Percentiles rank a stretch among this genome's conserved stretches.
These are phyloP conservation scores for Tricholoma bakamatsutake DNA, from an alignment of 768 basidiomycete species.

Conservation along the genomic window DNA sequence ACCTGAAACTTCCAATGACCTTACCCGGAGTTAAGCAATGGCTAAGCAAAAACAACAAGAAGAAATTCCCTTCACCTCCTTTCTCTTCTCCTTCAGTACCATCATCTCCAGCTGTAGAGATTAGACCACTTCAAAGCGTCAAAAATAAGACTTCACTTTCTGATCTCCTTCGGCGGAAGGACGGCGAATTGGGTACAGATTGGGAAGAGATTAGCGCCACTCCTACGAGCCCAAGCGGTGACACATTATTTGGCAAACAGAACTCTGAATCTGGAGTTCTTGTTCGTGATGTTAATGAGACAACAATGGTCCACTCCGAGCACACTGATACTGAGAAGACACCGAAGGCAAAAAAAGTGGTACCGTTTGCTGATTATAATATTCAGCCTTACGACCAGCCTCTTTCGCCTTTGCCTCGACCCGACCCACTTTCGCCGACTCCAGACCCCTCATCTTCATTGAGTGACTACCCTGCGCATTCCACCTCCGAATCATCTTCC, in stretches of 20 bases:
- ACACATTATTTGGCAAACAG: constrained; percentile 22
- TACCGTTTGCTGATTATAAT: constrained; percentile 21
- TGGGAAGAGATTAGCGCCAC: constrained; percentile 61
- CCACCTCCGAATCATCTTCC: constrained; percentile 70
- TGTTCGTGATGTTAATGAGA: constrained; percentile 10
- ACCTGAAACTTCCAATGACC: constrained; percentile 59
- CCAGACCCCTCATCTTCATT: constrained; percentile 76
- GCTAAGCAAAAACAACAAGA: constrained; percentile 62
- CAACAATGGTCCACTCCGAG: constrained; percentile 15
- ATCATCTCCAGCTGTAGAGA: constrained; percentile 21
- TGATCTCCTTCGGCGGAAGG: constrained; percentile 59
- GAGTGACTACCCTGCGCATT: constrained; percentile 62
- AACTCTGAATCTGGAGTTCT: constrained; percentile 11
- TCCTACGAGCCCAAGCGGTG: constrained; percentile 41
- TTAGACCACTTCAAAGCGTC: constrained; percentile 30
- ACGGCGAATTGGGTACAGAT: constrained; percentile 49
- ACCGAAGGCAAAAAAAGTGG: constrained; percentile 34
- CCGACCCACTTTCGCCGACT: constrained; percentile 59
- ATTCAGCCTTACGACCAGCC: constrained; percentile 27
- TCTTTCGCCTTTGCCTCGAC: constrained; percentile 36
- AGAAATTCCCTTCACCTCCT: constrained; percentile 40
- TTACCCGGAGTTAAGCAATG: constrained; percentile 78
- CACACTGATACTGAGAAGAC: constrained; percentile 34
- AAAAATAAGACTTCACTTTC: constrained; percentile 63
- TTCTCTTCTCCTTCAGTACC: constrained; percentile 21